Evolutionary conservation across 306 rosid species (phyloP).

Genomic region (Vigna trinervia): DNA sequence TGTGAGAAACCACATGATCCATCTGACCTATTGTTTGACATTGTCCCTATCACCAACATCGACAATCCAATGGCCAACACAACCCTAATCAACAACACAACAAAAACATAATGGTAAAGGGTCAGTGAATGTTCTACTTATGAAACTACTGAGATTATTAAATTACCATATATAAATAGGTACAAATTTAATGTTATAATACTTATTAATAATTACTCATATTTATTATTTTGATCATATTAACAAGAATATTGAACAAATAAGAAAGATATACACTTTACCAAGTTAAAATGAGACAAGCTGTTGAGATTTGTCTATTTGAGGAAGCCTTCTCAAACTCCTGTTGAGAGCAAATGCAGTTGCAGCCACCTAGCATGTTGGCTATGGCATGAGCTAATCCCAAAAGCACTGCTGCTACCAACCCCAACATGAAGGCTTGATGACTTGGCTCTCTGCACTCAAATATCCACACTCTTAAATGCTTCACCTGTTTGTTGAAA

Average conservation of each 20-base stretch:
- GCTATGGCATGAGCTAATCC: conserved; percentile 71
- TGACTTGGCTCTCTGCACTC: conserved; percentile 94
- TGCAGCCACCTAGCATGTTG: conserved; percentile 86
- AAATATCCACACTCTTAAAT: conserved; percentile 83
- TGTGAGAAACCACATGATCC: conserved; percentile 89
- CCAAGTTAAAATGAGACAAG: conserved; percentile 87
- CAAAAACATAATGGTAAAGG: neutral
- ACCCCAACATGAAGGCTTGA: conserved; percentile 80
- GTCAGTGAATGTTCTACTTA: neutral
- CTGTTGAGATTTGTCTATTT: conserved; percentile 70
- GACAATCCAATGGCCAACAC: conserved; percentile 78
- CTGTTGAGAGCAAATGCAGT: conserved; percentile 83
- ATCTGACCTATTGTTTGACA: conserved; percentile 77
- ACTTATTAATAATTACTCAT: too few relatives aligned
- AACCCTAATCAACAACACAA: conserved; percentile 59
- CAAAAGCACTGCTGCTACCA: conserved; percentile 76
- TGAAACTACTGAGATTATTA: too few relatives aligned
- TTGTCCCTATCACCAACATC: conserved; percentile 85
- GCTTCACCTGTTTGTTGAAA: conserved; percentile 70
- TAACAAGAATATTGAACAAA: too few relatives aligned
- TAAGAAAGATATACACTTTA: conserved; percentile 27
- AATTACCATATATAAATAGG: too few relatives aligned
- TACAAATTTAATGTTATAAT: too few relatives aligned
- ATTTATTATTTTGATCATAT: neutral
- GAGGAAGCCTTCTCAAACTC: conserved; percentile 78